Percentiles rank a stretch among this genome's conserved stretches.
These are phyloP conservation scores for Trebouxia sp. DNA, from an alignment of 139 green algal species.

Conservation along the genomic window DNA sequence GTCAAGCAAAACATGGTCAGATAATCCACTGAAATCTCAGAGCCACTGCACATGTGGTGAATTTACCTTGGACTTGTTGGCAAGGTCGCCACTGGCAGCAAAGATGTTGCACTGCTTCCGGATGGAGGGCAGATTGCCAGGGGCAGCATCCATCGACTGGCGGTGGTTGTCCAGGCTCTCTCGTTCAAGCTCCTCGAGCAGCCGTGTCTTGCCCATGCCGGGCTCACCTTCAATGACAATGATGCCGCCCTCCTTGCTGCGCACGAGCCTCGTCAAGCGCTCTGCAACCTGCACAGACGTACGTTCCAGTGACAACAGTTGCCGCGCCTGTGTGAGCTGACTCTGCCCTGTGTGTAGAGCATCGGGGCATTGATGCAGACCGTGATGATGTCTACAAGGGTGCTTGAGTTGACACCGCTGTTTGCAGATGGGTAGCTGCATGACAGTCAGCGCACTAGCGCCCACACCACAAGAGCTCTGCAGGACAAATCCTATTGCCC, in stretches of 20 bases:
- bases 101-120: conserved; percentile 24
- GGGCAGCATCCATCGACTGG: conserved; percentile 1
- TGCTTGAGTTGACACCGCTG: no score
- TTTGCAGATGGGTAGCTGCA: no score
- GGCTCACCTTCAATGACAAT: conserved; percentile 72
- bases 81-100: conserved; percentile 8
- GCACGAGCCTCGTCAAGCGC: conserved; percentile 14
- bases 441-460: no score
- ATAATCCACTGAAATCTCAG: background rate
- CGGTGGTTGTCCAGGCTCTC: conserved; percentile 46
- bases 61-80: conserved; percentile 16
- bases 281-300: conserved; percentile 29
- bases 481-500: no score
- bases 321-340: no score
- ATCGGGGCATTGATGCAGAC: no score
- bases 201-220: conserved; percentile 72
- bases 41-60: background rate
- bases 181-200: conserved; percentile 67
- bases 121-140: background rate
- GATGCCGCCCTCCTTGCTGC: conserved; percentile 39
- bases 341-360: no score
- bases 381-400: no score
- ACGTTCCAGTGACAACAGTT: no score
- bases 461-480: no score
- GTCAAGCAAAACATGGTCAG: no score